A percentile compares a stretch with the other conserved stretches of the same genome.
These are phyloP conservation scores for Penicillium goetzii DNA, from an alignment of 495 filamentous ascomycete species.

Conservation along the genomic window DNA sequence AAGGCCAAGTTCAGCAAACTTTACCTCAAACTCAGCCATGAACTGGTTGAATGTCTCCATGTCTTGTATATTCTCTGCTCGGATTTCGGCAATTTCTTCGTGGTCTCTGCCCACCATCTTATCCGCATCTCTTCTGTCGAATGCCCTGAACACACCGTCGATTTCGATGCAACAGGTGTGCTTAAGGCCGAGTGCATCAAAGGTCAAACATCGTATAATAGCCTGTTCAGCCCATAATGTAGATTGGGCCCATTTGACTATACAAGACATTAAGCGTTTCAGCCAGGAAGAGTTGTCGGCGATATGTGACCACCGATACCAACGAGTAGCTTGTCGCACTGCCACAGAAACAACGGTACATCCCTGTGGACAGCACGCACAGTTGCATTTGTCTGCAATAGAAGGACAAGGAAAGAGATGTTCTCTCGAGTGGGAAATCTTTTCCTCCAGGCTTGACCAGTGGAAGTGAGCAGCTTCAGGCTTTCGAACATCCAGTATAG, in stretches of 20 bases:
- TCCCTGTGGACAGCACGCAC: not conserved
- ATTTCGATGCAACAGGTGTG: slow-evolving; percentile 10
- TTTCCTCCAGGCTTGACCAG: not conserved
- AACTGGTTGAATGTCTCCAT: not conserved
- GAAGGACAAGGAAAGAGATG: not conserved
- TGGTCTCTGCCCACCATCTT: slow-evolving; percentile 3
- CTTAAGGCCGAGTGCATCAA: slow-evolving; percentile 7
- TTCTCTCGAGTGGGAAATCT: not conserved
- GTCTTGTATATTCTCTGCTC: not conserved
- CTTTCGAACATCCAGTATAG: not conserved
- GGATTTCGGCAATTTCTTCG: not conserved
- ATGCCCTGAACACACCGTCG: not conserved
- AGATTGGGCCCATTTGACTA: not conserved
- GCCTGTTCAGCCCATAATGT: not conserved
- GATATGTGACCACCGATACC: not conserved
- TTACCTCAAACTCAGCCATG: not conserved
- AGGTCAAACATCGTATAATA: not conserved
- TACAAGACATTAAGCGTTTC: not conserved
- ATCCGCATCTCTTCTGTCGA: not conserved
- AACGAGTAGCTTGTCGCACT: not conserved
- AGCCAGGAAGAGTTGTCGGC: not conserved
- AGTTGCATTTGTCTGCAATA: not conserved
- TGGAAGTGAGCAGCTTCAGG: not conserved
- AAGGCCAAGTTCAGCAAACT: slow-evolving; percentile 1
- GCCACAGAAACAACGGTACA: slow-evolving; percentile 2